These are phyloP conservation scores for Apiospora marii DNA, from an alignment of 2,329 filamentous ascomycete species.

Conservation along the genomic window DNA sequence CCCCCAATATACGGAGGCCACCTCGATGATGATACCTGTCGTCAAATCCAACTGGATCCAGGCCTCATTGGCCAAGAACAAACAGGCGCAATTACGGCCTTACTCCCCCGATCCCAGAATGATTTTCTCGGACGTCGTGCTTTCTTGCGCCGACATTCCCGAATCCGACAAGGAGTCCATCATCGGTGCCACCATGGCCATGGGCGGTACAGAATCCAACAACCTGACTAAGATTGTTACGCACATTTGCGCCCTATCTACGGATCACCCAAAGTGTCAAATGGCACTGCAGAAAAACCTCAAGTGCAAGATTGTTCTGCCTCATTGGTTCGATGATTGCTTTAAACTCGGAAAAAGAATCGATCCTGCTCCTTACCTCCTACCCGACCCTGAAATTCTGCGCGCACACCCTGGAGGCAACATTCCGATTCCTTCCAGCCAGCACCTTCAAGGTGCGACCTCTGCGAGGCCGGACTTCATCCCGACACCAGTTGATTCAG, in stretches of 20 bases:
- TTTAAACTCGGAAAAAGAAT: constrained; percentile 92
- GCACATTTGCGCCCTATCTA: constrained; percentile 84
- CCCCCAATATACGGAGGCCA: constrained; percentile 79
- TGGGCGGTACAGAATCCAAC: constrained; percentile 83
- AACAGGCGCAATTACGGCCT: constrained; percentile 79
- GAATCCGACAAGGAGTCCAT: constrained; percentile 90
- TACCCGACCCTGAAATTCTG: constrained; percentile 89
- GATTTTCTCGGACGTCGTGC: constrained; percentile 85
- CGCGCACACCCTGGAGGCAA: constrained; percentile 62
- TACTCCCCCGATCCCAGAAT: constrained; percentile 91
- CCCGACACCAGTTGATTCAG: constrained; percentile 50
- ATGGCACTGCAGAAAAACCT: constrained; percentile 70
- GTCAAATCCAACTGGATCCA: constrained; percentile 84
- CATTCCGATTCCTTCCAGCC: constrained; percentile 63
- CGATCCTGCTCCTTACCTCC: constrained; percentile 82
- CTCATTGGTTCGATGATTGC: constrained; percentile 98
- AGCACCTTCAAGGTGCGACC: constrained; percentile 73
- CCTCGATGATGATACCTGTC: constrained; percentile 82
- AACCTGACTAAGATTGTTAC: constrained; percentile 79
- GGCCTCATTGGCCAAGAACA: constrained; percentile 72
- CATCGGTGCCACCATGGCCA: constrained; percentile 84
- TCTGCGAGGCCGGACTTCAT: constrained; percentile 55
- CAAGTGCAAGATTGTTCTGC: constrained; percentile 84
- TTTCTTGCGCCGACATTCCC: constrained; percentile 86
- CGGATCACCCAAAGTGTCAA: constrained; percentile 76